Evolutionary conservation across 345 rosid genomes (phyloP), one percentile per base, ranked within the genome.

Genomic region (Clausena lansium): DNA sequence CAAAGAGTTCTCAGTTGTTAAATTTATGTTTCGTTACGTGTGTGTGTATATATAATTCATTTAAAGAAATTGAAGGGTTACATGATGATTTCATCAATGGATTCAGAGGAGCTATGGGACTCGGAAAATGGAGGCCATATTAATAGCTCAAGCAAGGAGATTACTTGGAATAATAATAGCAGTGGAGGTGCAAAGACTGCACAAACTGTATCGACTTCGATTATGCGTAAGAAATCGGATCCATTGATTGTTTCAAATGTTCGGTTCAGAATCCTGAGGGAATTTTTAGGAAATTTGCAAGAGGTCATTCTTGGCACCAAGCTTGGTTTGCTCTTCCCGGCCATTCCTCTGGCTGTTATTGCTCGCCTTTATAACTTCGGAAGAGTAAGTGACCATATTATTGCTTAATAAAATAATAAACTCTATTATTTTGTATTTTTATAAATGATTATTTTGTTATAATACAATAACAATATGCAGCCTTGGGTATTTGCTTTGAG

Each of bases 401-500:
- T 15, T 30, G 35, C 59, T 72, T 36, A 8, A 17, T 52, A 52
- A 19, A 52, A 6, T 7, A 50, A 38, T n/a, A n/a, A n/a, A n/a
- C n/a, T 13, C 4, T 52, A 6, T 27, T 57, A 25, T 13, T 5
- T 63, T 28, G 15, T 3, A 7, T 33, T 36, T 27, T 58, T 57
- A 63, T 35, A 15, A 9, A 27, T 19, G 41, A 45, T 45, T 45
- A 13, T 13, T 45, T 13, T 11, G 50, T 3, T 13, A 11, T 45
- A 45, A 11, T 52, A 5, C 6, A 17, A 52, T 6, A 36, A 5
- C 6, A 17, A 52, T 6, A 36, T 19, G 78, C 62, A 90, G 96
- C 84, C 91, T 30, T 95, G 99, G 99, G 82, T 95, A 22, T 93
- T 93, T 83, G 91, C 90, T 73, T 86, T 90, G 84, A 91, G 97